A percentile compares a stretch with the other conserved stretches of the same genome.
Conservation (phyloP, 23 red algal genomes). For the Gracilariopsis chorda region DNA sequence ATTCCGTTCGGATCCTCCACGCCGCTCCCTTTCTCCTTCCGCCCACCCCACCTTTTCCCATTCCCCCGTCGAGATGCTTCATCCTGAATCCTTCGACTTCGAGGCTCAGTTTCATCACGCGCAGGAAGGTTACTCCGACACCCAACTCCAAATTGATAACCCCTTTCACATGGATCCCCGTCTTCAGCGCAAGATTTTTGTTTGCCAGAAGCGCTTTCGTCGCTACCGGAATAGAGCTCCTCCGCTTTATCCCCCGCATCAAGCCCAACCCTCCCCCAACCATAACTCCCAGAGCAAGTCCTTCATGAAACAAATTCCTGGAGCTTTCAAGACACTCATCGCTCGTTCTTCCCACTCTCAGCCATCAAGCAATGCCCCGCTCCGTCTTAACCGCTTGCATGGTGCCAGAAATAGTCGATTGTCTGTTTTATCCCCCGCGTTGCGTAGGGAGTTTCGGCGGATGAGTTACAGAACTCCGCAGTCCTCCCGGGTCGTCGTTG, state of each 20-base stretch:
- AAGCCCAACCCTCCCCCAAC: background rate
- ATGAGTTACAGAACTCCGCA: slow-evolving; percentile 10
- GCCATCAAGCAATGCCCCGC: background rate
- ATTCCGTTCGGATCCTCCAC: too few species aligned
- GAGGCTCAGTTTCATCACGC: slow-evolving; percentile 46
- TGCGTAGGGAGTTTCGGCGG: slow-evolving; percentile 31
- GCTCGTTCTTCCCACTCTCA: background rate
- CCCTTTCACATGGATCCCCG: background rate
- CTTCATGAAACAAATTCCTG: background rate
- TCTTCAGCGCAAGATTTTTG: slow-evolving; percentile 4
- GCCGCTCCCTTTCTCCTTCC: too few species aligned
- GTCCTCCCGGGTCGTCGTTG: background rate
- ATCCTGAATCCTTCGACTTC: slow-evolving; percentile 1
- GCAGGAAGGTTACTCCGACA: slow-evolving; percentile 23
- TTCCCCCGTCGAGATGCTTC: slow-evolving; percentile 24
- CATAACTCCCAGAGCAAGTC: background rate
- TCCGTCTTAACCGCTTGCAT: slow-evolving; percentile 26
- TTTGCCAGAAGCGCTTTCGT: slow-evolving; percentile 7
- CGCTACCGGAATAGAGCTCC: background rate
- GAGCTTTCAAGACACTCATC: slow-evolving; percentile 12
- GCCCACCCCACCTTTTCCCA: too few species aligned
- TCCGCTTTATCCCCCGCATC: background rate
- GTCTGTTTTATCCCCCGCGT: slow-evolving; percentile 16
- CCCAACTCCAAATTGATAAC: background rate
- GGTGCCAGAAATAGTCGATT: slow-evolving; percentile 12